These are phyloP conservation scores for Cercospora brassicicola DNA, from an alignment of 2,329 filamentous ascomycete genomes.

Conservation along the genomic window DNA sequence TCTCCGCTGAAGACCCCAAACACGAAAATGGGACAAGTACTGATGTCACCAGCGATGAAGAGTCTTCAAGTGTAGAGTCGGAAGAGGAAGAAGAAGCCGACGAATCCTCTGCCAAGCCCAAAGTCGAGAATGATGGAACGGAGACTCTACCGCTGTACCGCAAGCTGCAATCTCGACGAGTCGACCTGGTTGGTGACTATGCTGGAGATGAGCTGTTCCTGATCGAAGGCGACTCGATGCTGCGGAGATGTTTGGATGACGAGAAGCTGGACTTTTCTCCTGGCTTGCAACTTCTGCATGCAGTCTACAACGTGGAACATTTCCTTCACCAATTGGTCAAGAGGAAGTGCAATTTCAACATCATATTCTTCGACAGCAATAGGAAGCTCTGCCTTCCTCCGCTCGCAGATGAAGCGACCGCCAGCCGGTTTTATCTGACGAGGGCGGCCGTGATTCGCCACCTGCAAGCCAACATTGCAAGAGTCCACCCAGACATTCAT, in stretches of 20 bases:
- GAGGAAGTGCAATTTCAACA: constrained; percentile 68
- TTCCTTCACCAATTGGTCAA: constrained; percentile 62
- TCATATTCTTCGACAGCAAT: constrained; percentile 66
- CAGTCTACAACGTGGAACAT: constrained; percentile 66
- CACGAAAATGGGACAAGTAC: neutral
- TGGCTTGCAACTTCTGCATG: constrained; percentile 71
- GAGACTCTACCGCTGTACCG: constrained; percentile 40
- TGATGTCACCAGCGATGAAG: neutral
- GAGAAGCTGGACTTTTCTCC: constrained; percentile 64
- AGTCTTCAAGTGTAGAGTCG: constrained; percentile 2
- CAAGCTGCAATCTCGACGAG: constrained; percentile 45
- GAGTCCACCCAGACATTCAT: constrained; percentile 44
- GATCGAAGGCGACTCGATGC: constrained; percentile 71
- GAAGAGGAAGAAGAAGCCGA: constrained; percentile 5
- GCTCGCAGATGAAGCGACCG: constrained; percentile 36
- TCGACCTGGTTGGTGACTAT: constrained; percentile 74
- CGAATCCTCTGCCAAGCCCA: neutral
- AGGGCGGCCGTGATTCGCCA: constrained; percentile 66
- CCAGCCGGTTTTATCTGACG: constrained; percentile 60
- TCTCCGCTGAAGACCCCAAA: neutral
- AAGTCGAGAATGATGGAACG: neutral
- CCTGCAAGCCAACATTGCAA: constrained; percentile 50
- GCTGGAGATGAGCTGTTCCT: constrained; percentile 71
- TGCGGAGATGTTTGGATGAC: constrained; percentile 64
- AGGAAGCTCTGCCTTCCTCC: constrained; percentile 58